Percentiles rank a stretch among this genome's conserved stretches.
These are phyloP conservation scores for Umbilicus rupestris DNA, from an alignment of 164 flowering plant genomes.

Conservation along the genomic window DNA sequence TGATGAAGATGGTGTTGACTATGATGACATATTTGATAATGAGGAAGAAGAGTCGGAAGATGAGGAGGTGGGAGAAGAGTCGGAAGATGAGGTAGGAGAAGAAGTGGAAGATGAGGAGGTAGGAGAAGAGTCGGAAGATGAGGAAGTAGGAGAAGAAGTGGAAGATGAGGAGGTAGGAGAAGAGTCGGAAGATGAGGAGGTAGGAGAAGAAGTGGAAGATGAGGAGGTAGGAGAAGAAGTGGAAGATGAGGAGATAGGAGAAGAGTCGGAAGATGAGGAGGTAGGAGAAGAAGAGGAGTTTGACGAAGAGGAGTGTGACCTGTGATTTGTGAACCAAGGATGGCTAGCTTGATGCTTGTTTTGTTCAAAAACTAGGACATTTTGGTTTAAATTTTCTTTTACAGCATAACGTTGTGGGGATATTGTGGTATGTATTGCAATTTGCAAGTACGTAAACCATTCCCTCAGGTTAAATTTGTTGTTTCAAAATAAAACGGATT, in stretches of 20 bases:
- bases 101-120: not conserved
- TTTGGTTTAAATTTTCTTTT: too few species aligned
- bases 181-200: not conserved
- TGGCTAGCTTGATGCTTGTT: too few species aligned
- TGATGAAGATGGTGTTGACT: constrained; percentile 5
- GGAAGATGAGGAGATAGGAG: not conserved
- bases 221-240: not conserved
- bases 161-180: not conserved
- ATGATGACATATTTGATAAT: not conserved
- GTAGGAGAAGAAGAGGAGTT: not conserved
- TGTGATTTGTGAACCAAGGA: too few species aligned
- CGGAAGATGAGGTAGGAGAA: not conserved
- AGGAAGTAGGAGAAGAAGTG: not conserved
- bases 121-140: not conserved
- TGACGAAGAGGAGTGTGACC: not conserved
- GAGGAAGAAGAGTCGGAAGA: not conserved
- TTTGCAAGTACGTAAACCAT: too few species aligned
- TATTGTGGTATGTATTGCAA: too few species aligned
- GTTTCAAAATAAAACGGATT: too few species aligned
- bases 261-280: not conserved
- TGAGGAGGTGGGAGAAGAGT: not conserved
- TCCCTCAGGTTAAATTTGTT: too few species aligned
- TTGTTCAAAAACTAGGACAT: too few species aligned
- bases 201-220: not conserved
- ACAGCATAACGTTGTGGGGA: too few species aligned